These are phyloP conservation scores for Leccinum variicolor DNA, from an alignment of 768 basidiomycete genomes.

Conservation along the genomic window DNA sequence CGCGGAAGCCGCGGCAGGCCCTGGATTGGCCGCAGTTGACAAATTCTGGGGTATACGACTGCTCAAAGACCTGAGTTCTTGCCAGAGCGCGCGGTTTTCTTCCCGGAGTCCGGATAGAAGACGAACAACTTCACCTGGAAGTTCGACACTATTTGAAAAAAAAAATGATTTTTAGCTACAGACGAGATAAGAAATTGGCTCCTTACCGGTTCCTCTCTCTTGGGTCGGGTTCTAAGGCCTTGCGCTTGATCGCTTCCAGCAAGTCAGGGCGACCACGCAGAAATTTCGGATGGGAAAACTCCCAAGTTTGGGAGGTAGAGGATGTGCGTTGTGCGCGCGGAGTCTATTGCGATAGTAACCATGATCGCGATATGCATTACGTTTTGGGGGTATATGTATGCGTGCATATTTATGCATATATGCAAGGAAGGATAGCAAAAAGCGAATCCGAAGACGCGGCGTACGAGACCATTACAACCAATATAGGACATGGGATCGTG, in stretches of 20 bases:
- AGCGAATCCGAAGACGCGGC: background rate
- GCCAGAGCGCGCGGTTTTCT: constrained; percentile 63
- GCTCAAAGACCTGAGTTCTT: constrained; percentile 24
- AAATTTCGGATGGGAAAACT: constrained; percentile 87
- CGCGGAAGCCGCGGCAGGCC: background rate
- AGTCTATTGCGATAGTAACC: constrained; percentile 42
- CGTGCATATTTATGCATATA: constrained; percentile 2
- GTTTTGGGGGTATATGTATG: constrained; percentile 1
- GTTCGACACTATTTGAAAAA: constrained; percentile 60
- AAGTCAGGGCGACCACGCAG: constrained; percentile 76
- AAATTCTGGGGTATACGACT: constrained; percentile 21
- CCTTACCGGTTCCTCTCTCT: constrained; percentile 34
- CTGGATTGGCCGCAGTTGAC: background rate
- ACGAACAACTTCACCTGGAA: constrained; percentile 69
- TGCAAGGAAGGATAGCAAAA: background rate
- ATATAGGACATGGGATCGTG: background rate
- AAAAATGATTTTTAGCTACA: too few species aligned
- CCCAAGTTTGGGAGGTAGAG: constrained; percentile 80
- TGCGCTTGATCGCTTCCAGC: constrained; percentile 83
- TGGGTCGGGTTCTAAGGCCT: constrained; percentile 79
- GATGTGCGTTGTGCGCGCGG: constrained; percentile 82
- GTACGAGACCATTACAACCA: constrained; percentile 9
- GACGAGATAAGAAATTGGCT: background rate
- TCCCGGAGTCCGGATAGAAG: constrained; percentile 62
- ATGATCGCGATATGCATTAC: background rate